These are phyloP conservation scores for Fraxinus excelsior DNA, from an alignment of 257 asterid species.

Conservation along the genomic window DNA sequence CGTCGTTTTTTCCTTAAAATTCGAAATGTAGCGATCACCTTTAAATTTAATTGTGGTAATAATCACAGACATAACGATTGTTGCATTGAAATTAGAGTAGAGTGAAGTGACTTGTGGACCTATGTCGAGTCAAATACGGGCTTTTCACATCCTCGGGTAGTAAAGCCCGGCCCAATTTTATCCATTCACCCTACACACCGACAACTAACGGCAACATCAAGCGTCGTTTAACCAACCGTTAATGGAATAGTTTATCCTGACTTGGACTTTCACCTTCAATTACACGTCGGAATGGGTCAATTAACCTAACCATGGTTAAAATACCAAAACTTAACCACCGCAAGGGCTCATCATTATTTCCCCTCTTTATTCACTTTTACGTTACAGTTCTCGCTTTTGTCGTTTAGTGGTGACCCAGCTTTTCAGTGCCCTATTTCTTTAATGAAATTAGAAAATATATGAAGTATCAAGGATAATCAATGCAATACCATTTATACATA, in stretches of 20 bases:
- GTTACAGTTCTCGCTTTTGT: slow-evolving; percentile 1
- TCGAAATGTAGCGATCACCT: too few species aligned
- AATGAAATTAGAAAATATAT: too few species aligned
- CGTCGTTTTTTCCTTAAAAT: too few species aligned
- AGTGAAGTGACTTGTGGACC: too few species aligned
- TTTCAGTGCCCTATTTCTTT: neutral
- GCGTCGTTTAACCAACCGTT: slow-evolving; percentile 27
- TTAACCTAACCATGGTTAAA: slow-evolving; percentile 28
- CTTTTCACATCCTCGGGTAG: too few species aligned
- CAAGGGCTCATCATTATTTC: slow-evolving; percentile 35
- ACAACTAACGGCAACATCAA: slow-evolving; percentile 34
- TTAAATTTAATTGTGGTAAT: too few species aligned
- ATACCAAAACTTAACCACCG: slow-evolving; percentile 14
- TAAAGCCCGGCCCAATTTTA: neutral
- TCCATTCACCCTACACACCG: slow-evolving; percentile 21
- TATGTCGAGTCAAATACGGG: too few species aligned
- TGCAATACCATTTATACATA: neutral
- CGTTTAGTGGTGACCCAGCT: neutral
- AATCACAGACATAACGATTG: too few species aligned
- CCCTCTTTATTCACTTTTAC: slow-evolving; percentile 34
- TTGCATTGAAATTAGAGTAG: too few species aligned
- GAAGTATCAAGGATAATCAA: too few species aligned
- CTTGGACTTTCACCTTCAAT: slow-evolving; percentile 24
- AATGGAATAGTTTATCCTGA: neutral
- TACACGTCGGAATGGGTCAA: slow-evolving; percentile 27